These are phyloP conservation scores for Rhodomyrtus psidioides DNA, from an alignment of 441 rosid species.

Conservation along the genomic window DNA sequence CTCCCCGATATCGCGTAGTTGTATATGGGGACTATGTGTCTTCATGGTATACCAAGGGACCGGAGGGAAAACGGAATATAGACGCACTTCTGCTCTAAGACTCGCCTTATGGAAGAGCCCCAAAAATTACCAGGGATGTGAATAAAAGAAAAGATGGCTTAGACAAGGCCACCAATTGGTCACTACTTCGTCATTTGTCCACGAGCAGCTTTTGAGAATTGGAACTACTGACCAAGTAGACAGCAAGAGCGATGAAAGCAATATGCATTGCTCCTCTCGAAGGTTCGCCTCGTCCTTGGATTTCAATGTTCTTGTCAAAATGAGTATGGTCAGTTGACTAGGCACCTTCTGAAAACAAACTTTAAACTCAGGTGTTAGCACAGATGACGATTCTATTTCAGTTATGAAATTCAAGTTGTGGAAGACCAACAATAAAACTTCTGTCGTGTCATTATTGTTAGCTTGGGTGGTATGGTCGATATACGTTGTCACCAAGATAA, in stretches of 20 bases:
- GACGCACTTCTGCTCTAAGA: constrained; percentile 41
- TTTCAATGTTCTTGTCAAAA: neutral
- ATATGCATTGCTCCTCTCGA: neutral
- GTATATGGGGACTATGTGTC: constrained; percentile 59
- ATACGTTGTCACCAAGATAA: neutral
- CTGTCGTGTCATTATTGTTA: neutral
- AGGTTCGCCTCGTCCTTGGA: neutral
- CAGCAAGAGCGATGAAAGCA: neutral
- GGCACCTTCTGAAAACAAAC: neutral
- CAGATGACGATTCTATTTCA: neutral
- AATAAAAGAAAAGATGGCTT: neutral
- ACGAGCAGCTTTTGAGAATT: neutral
- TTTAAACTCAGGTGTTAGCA: neutral
- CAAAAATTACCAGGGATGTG: neutral
- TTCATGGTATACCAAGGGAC: constrained; percentile 81
- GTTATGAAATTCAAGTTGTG: neutral
- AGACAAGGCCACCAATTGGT: neutral
- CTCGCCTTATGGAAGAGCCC: neutral
- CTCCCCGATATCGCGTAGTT: constrained; percentile 34
- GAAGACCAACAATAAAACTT: neutral
- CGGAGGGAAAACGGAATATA: constrained; percentile 72
- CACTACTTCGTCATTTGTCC: neutral
- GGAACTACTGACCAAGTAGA: neutral
- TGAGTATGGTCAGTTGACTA: neutral
- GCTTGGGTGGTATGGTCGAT: neutral